Evolutionary conservation across 257 asterid species (phyloP).

Genomic region (Solanum sejunctum): DNA sequence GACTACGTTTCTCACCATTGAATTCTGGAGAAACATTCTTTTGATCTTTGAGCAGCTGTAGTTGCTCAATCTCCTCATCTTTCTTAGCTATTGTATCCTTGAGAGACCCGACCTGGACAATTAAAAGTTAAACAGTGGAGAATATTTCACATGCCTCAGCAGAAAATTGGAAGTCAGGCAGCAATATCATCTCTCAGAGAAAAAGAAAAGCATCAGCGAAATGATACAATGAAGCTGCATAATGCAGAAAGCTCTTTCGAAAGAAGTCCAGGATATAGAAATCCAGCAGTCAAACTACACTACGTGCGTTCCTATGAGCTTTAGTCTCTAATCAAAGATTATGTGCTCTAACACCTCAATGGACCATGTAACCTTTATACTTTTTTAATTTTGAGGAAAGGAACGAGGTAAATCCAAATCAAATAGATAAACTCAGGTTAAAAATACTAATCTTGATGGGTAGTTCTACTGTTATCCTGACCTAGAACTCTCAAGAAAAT

Average conservation of each 20-base stretch:
- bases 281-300: not conserved
- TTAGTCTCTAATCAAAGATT: not conserved
- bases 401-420: not conserved
- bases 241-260: not conserved
- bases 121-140: not conserved
- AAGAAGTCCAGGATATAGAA: not conserved
- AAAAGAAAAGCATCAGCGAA: not conserved
- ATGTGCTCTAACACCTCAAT: not conserved
- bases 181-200: not conserved
- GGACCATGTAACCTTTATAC: not conserved
- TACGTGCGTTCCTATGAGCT: not conserved
- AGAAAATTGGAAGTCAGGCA: not conserved
- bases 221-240: not conserved
- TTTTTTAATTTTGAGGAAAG: not conserved
- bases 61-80: conserved; percentile 70
- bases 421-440: not conserved
- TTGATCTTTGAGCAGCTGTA: conserved; percentile 40
- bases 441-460: not conserved
- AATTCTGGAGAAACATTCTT: conserved; percentile 14
- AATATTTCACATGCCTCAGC: not conserved
- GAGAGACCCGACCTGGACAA: conserved; percentile 61
- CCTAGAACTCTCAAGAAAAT: not conserved
- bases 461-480: not conserved
- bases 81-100: conserved; percentile 77
- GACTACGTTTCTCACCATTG: conserved; percentile 13